Conservation (phyloP, 192 early-diverging fungal genomes). For the Backusella psychrophila region DNA sequence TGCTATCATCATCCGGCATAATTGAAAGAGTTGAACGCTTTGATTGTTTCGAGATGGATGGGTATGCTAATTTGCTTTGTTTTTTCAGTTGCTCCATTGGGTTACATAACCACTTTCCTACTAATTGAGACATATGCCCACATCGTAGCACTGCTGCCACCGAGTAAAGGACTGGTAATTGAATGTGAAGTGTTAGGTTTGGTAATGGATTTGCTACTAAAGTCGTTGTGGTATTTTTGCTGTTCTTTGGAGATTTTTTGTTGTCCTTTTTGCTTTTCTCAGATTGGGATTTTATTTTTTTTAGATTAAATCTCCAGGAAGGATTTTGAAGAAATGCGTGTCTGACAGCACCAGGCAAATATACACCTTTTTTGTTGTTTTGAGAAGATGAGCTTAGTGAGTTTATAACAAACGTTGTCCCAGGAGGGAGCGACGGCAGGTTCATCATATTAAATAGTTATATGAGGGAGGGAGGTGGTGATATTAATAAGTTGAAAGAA, state of each 20-base stretch:
- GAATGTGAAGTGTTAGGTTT: neutral
- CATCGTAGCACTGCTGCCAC: neutral
- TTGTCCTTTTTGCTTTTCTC: neutral
- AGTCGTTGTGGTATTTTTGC: neutral
- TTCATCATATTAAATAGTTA: neutral
- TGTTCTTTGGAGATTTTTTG: neutral
- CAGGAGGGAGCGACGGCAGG: neutral
- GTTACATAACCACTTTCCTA: conserved; percentile 4
- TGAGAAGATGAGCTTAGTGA: neutral
- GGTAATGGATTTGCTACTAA: neutral
- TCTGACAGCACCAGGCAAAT: neutral
- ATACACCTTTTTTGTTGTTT: neutral
- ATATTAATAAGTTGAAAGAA: neutral
- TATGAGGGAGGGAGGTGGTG: neutral
- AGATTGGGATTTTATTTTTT: neutral
- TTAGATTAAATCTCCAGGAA: neutral
- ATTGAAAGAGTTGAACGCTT: neutral
- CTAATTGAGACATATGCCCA: neutral
- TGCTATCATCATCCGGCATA: neutral
- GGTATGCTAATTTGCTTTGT: neutral
- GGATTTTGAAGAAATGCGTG: neutral
- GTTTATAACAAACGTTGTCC: neutral
- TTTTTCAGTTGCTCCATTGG: conserved; percentile 9
- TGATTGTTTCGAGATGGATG: neutral
- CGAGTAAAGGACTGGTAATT: neutral